These are phyloP conservation scores for Fraxinus sp. DNA, from an alignment of 305 asterid species.

Conservation along the genomic window DNA sequence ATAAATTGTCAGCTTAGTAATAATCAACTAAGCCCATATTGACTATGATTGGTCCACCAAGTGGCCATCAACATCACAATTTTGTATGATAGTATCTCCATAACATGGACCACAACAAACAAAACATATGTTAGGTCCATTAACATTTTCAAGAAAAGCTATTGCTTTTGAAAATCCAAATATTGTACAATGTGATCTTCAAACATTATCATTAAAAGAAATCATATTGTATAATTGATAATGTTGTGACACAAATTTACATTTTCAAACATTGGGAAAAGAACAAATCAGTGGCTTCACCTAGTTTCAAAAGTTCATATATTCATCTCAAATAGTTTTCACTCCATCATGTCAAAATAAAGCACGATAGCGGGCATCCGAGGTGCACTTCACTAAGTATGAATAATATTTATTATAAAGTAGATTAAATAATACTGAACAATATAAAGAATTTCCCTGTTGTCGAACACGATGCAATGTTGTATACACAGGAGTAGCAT, in stretches of 20 bases:
- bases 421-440: background rate
- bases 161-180: background rate
- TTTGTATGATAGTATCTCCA: background rate
- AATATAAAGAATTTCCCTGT: background rate
- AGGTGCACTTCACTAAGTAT: background rate
- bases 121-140: constrained; percentile 7
- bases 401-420: background rate
- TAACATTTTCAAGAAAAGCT: background rate
- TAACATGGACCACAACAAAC: background rate
- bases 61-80: background rate
- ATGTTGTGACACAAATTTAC: background rate
- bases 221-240: background rate
- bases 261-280: background rate
- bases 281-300: background rate
- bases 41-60: constrained; percentile 4
- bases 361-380: background rate
- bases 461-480: background rate
- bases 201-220: background rate
- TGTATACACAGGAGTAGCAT: background rate
- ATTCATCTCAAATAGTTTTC: background rate
- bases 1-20: background rate
- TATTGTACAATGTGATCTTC: background rate
- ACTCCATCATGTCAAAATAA: background rate
- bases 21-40: background rate
- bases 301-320: background rate